These are phyloP conservation scores for Lentinula novae-zelandiae DNA, from an alignment of 1,284 basidiomycete species.

Conservation along the genomic window DNA sequence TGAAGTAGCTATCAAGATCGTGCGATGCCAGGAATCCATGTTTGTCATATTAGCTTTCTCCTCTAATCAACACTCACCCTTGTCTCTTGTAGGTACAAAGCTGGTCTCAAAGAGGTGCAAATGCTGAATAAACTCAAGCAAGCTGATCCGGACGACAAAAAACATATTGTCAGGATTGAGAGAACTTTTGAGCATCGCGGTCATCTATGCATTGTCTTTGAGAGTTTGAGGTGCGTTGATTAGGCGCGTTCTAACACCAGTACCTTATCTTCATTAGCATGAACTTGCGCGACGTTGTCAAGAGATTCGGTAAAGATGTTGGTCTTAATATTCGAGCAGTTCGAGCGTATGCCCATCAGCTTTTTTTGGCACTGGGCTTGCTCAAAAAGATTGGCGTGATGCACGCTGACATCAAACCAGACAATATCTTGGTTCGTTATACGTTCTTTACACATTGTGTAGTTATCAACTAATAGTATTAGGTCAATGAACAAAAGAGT, in stretches of 20 bases:
- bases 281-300: conserved; percentile 97
- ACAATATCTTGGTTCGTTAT: conserved; percentile 79
- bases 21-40: conserved; percentile 97
- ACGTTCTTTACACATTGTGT: background rate
- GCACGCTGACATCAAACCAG: conserved; percentile 98
- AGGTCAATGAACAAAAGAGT: conserved; percentile 96
- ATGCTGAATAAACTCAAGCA: conserved; percentile 85
- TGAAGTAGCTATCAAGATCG: conserved; percentile 98
- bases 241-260: background rate
- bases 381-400: conserved; percentile 90
- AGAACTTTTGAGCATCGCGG: conserved; percentile 96
- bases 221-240: conserved; percentile 75
- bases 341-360: conserved; percentile 95
- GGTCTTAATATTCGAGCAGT: conserved; percentile 96
- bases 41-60: conserved; percentile 37
- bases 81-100: conserved; percentile 72
- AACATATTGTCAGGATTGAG: conserved; percentile 90
- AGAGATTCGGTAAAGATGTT: conserved; percentile 98
- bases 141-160: conserved; percentile 94
- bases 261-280: conserved; percentile 52
- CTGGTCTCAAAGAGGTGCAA: conserved; percentile 89
- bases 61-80: conserved; percentile 11
- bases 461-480: conserved; percentile 10
- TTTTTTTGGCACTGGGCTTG: conserved; percentile 85
- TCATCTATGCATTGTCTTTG: conserved; percentile 96